Evolutionary conservation across 305 asterid genomes (phyloP).

Genomic region (Fraxinus angustifolia): DNA sequence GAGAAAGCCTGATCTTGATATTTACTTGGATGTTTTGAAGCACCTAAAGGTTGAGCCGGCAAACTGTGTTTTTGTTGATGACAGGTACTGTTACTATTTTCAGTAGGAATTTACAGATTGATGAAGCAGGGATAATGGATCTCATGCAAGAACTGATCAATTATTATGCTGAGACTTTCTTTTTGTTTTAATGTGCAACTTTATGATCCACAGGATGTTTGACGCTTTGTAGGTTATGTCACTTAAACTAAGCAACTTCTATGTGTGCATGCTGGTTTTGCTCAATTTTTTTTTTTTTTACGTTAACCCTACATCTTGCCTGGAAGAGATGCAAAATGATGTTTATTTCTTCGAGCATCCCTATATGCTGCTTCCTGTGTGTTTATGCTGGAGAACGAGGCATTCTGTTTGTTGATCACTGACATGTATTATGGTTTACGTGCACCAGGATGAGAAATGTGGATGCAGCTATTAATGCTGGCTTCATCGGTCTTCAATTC

Average conservation of each 20-base stretch:
- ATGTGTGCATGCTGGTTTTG: background rate
- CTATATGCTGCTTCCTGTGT: background rate
- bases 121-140: background rate
- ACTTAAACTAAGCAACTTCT: background rate
- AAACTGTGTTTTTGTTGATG: conserved; percentile 75
- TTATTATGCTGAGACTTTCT: background rate
- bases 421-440: background rate
- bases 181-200: background rate
- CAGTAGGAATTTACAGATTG: background rate
- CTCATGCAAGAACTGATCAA: background rate
- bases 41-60: conserved; percentile 65
- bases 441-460: conserved; percentile 62
- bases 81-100: conserved; percentile 50
- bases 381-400: background rate
- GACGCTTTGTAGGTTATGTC: background rate
- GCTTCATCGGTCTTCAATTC: conserved; percentile 68
- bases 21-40: conserved; percentile 63
- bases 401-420: conserved; percentile 4
- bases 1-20: conserved; percentile 84
- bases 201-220: background rate
- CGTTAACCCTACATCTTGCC: background rate
- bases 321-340: background rate
- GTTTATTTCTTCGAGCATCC: background rate
- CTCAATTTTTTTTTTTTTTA: background rate
- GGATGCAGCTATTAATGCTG: conserved; percentile 70